phyloP scores from a whole-genome alignment of 75 land plant genomes.

The Adiantum capillusveneris region DNA sequence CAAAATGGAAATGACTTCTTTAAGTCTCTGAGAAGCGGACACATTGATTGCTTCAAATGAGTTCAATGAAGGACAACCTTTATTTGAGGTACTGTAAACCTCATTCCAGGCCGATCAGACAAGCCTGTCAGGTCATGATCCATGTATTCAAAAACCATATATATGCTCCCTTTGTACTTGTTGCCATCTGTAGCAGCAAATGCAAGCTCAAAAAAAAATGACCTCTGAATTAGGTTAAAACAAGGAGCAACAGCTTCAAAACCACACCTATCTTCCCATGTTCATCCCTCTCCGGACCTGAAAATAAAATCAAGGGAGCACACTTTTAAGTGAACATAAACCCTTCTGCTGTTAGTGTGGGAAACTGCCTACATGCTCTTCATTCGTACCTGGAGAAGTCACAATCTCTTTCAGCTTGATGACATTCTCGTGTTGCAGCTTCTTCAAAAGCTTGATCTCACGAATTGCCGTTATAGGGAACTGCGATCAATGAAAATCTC shows the following conservation, averaged over 20 bases:
- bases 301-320: background rate
- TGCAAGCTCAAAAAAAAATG: conserved; percentile 1
- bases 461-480: conserved; percentile 95
- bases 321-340: no score
- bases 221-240: background rate
- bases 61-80: conserved; percentile 42
- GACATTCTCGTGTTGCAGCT: conserved; percentile 86
- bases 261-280: conserved; percentile 54
- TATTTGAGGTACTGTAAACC: conserved; percentile 83
- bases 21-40: no score
- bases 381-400: conserved; percentile 64
- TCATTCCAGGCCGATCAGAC: conserved; percentile 90
- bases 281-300: conserved; percentile 79
- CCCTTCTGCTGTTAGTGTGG: no score
- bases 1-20: background rate
- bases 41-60: background rate
- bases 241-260: no score
- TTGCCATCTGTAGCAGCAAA: conserved; percentile 46
- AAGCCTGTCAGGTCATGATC: conserved; percentile 97
- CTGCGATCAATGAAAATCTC: no score
- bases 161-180: conserved; percentile 87
- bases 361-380: no score
- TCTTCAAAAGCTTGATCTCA: conserved; percentile 93
- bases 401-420: conserved; percentile 91
- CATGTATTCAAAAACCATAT: conserved; percentile 99